These are phyloP conservation scores for Fennellomyces sp. DNA, from an alignment of 371 early-diverging fungal genomes.

Conservation along the genomic window DNA sequence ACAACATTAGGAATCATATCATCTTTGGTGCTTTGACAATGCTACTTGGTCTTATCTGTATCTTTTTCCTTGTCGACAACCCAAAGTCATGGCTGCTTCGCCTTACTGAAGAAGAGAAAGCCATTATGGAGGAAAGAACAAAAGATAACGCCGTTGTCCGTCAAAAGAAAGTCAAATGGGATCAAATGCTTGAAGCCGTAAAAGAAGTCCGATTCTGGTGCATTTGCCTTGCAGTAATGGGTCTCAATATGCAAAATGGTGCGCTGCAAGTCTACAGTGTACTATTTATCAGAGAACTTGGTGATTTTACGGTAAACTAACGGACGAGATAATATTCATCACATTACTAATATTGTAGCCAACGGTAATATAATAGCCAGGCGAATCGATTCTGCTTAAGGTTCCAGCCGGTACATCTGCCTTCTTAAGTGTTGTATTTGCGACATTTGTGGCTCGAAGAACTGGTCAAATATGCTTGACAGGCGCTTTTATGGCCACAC, in stretches of 20 bases:
- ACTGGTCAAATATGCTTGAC: conserved; percentile 13
- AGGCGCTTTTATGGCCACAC: conserved; percentile 4
- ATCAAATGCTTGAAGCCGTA: conserved; percentile 19
- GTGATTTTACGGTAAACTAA: conserved; percentile 15
- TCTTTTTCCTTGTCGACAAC: conserved; percentile 21
- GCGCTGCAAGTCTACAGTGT: conserved; percentile 12
- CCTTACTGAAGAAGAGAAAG: conserved; percentile 15
- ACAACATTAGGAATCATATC: conserved; percentile 18
- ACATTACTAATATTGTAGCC: not conserved
- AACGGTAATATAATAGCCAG: conserved; percentile 1
- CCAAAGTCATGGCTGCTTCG: conserved; percentile 9
- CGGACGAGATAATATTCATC: not conserved
- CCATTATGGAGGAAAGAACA: conserved; percentile 12
- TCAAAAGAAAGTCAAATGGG: conserved; percentile 12
- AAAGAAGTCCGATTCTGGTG: conserved; percentile 15
- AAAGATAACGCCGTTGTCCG: conserved; percentile 20
- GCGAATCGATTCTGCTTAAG: conserved; percentile 12
- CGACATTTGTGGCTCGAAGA: conserved; percentile 4
- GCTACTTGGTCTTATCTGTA: conserved; percentile 13
- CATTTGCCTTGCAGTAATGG: conserved; percentile 7
- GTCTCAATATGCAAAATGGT: conserved; percentile 18
- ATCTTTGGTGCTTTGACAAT: conserved; percentile 20
- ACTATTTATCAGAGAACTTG: conserved; percentile 12
- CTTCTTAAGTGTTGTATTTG: conserved; percentile 1
- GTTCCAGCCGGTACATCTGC: conserved; percentile 5